Percentiles rank a stretch among this genome's conserved stretches.
Evolutionary conservation across 78 protist genomes (phyloP).

Genomic region (Anaeramoeba ignava): DNA sequence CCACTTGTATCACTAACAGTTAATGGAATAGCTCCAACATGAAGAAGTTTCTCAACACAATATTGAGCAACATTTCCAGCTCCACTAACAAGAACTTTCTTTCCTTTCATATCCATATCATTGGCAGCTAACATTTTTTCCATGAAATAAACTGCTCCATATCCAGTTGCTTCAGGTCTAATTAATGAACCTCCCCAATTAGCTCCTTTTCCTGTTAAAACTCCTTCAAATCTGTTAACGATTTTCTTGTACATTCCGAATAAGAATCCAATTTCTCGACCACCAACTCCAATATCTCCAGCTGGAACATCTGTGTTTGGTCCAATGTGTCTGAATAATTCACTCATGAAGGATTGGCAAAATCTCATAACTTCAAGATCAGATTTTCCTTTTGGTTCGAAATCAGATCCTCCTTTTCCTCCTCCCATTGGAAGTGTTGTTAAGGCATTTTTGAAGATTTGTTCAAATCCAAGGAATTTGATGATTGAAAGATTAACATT

Average conservation of each 20-base stretch:
- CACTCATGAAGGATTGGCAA: constrained; percentile 58
- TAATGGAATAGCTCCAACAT: constrained; percentile 31
- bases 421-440: constrained; percentile 55
- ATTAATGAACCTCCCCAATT: constrained; percentile 49
- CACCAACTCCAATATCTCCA: constrained; percentile 69
- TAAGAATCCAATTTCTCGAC: constrained; percentile 51
- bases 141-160: constrained; percentile 46
- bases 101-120: constrained; percentile 27
- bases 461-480: constrained; percentile 65
- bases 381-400: constrained; percentile 49
- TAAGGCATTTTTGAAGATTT: constrained; percentile 57
- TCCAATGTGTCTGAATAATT: constrained; percentile 39
- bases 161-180: constrained; percentile 68
- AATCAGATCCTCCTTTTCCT: constrained; percentile 65
- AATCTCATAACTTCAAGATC: constrained; percentile 49
- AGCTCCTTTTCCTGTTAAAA: constrained; percentile 51
- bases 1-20: constrained; percentile 42
- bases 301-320: constrained; percentile 58
- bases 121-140: constrained; percentile 8
- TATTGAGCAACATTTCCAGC: constrained; percentile 54
- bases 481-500: constrained; percentile 42
- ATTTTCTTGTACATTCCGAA: constrained; percentile 42
- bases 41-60: constrained; percentile 14
- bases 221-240: constrained; percentile 13
- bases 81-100: constrained; percentile 28